Base-by-base conservation (phyloP, 108 stramenopile genomes). In the Skeletonema potamos region DNA sequence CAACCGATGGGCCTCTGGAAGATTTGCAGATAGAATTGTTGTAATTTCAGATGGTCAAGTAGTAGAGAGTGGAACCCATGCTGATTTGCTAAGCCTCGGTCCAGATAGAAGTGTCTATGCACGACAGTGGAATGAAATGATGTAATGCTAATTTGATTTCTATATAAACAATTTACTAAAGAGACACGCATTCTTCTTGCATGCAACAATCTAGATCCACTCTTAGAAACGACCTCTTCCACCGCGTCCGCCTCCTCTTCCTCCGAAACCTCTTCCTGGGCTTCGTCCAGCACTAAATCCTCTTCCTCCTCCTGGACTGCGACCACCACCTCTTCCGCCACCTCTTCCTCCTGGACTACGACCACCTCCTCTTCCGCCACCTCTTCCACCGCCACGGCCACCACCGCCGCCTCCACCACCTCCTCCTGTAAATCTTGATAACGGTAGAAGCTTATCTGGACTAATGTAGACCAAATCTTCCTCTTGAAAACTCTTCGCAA, bases 391-490 rank as follows among this genome's bases (percentile, higher is more conserved):
- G 9, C 85, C 74, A 24, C 86, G 86, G 24, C 85, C 69, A 17
- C 85, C 73, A n/a, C 91, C 79, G 28, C 88, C 71, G 27, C 89
- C 79, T 43, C 95, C 79, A 29, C 88, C 74, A 22, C 89, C 79
- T 44, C 95, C 85, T 46, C 92, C 90, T 18, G 98, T 99, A 68
- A 99, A 99, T 44, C 98, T 80, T 15, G 84, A 54, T 27, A 99
- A 51, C 22, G 97, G 97, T 43, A 99, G 76, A 63, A 97, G 75
- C 66, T 98, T 99, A 64, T 97, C 96, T 28, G 96, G 87, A 29
- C 95, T 95, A 73, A 99, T 83, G 67, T 84, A 99, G 8, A 99
- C 77, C 43, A 88, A 64, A 85, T 97, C 97, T 9, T 95, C 92
- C 32, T 72, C 79, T 81, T 96, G 85, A 82, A 96, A 97, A 56